Base-by-base conservation (phyloP, 768 basidiomycete genomes). In the Serpula lacrymans region DNA sequence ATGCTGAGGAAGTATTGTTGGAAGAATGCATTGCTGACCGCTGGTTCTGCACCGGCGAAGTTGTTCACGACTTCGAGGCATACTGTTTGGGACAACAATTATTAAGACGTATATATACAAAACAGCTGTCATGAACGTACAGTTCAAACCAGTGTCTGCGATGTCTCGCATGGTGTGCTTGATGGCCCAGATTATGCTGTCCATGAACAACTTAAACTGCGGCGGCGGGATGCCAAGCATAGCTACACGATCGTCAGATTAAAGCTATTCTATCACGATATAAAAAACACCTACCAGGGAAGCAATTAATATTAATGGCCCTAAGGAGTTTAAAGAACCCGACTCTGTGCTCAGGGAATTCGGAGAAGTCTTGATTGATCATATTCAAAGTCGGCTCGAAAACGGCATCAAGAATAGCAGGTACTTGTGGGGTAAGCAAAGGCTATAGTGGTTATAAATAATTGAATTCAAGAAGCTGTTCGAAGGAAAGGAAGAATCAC, bases 331-430 rank as follows among this genome's bases (percentile, higher is more conserved):
- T 93, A 77, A 91, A 99, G 78, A 99, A 95, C 40, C 93, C 95
- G 28, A 85, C 83, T 43, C 96, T 88, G 60, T 98, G 95, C 60
- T 99, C 96, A 7, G 96, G 96, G 69, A 78, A 99, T 65, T 98
- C 96, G n/a, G 94, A 71, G 51, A 98, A 95, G 70, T 99, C 95
- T 74, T 96, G 90, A 64, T 97, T 98, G 62, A 99, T 99, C 96
- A 98, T 99, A 53, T 82, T 85, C 43, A 99, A 69, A 4, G 96
- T 99, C 31, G 90, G 88, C 63, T 97, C 94, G 58, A 99, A 98
- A 34, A 98, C 90, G 8, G 95, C 93, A 54, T 98, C 95, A 36
- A 99, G 75, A 44, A 96, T 88, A 7, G 95, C 87, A 3, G 89
- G 88, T 13, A 98, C 86, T 78, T 97, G 93, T 5, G 92, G 88